Evolutionary conservation across 208 protist species (phyloP).

Genomic region (Naegleria lovaniensis): DNA sequence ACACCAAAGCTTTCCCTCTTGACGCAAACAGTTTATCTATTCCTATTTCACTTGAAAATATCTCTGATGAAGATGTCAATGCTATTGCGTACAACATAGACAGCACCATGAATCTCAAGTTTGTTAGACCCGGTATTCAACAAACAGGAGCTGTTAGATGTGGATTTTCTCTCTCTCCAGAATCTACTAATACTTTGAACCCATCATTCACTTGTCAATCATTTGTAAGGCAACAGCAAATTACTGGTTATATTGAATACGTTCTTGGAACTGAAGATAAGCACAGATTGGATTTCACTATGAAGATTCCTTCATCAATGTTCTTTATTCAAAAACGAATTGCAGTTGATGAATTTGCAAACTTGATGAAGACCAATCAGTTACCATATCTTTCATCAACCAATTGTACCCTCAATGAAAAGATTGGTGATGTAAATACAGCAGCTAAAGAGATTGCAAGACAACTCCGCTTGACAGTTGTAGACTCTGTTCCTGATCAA

Average conservation of each 20-base stretch:
- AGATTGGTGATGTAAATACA: background rate
- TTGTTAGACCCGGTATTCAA: background rate
- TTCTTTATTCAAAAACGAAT: background rate
- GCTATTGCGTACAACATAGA: background rate
- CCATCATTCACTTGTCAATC: background rate
- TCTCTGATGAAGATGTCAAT: background rate
- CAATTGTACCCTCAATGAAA: background rate
- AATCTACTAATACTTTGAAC: too few relatives aligned
- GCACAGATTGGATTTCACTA: background rate
- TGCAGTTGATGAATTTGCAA: background rate
- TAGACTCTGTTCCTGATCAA: background rate
- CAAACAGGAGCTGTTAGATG: background rate
- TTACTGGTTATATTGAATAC: background rate
- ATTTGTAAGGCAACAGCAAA: background rate
- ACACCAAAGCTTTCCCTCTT: background rate
- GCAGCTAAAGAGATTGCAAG: background rate
- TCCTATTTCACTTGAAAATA: conserved; percentile 5
- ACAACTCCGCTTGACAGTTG: background rate
- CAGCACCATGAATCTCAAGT: conserved; percentile 11
- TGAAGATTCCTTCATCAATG: background rate
- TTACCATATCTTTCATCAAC: background rate
- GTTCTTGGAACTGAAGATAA: background rate
- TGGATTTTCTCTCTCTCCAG: background rate
- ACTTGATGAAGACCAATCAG: background rate
- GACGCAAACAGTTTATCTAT: background rate